These are phyloP conservation scores for Myotisia sp. DNA, from an alignment of 2,329 filamentous ascomycete genomes.

Conservation along the genomic window DNA sequence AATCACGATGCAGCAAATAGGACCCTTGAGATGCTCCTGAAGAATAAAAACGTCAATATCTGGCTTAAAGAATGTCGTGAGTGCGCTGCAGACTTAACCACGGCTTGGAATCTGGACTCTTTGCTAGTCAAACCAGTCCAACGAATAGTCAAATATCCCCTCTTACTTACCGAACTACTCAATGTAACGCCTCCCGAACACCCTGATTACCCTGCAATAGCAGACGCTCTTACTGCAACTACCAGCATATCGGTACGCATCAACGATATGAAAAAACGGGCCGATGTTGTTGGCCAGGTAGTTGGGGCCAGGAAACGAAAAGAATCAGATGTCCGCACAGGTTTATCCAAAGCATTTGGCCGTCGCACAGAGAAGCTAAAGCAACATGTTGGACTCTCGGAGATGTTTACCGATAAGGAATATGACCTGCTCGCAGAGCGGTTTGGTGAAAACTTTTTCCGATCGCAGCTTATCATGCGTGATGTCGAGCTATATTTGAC, in stretches of 20 bases:
- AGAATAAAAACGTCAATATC: conserved; percentile 45
- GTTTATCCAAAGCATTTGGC: conserved; percentile 76
- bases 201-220: conserved; percentile 60
- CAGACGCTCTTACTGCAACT: conserved; percentile 57
- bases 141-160: conserved; percentile 82
- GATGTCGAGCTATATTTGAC: conserved; percentile 88
- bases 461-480: conserved; percentile 78
- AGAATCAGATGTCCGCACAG: conserved; percentile 73
- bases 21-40: conserved; percentile 39
- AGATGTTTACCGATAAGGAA: conserved; percentile 61
- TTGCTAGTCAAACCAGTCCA: conserved; percentile 96
- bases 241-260: conserved; percentile 52
- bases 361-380: conserved; percentile 77
- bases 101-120: conserved; percentile 88
- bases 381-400: conserved; percentile 50
- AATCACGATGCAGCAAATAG: conserved; percentile 52
- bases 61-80: conserved; percentile 91
- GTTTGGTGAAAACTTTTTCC: conserved; percentile 83
- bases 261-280: conserved; percentile 90
- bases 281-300: conserved; percentile 80
- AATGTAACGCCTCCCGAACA: conserved; percentile 69
- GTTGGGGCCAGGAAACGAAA: conserved; percentile 65
- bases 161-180: conserved; percentile 66
- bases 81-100: conserved; percentile 80
- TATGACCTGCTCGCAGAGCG: conserved; percentile 72